Evolutionary conservation across 1,284 basidiomycete genomes (phyloP).

Genomic region (Bjerkandera adusta): DNA sequence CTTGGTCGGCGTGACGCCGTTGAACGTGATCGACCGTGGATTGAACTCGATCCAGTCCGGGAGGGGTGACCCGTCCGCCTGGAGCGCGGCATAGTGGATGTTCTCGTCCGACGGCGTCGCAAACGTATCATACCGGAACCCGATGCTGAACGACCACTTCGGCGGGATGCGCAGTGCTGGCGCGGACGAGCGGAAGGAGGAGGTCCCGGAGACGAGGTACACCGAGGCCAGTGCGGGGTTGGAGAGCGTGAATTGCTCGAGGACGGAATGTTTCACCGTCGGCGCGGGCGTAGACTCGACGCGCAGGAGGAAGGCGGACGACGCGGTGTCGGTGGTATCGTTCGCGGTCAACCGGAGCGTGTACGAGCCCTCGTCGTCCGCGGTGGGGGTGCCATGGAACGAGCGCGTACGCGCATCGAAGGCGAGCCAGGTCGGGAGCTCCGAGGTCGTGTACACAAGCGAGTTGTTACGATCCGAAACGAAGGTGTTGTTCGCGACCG

Average conservation of each 20-base stretch:
- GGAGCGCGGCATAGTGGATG: conserved; percentile 68
- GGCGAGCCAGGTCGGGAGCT: conserved; percentile 62
- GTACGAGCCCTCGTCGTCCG: conserved; percentile 54
- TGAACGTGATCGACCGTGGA: conserved; percentile 66
- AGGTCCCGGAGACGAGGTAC: conserved; percentile 53
- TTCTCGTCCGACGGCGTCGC: conserved; percentile 37
- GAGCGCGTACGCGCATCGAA: conserved; percentile 54
- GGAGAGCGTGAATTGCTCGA: conserved; percentile 54
- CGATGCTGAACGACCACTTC: conserved; percentile 90
- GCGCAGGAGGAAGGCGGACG: conserved; percentile 57
- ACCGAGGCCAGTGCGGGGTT: conserved; percentile 70
- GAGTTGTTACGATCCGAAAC: conserved; percentile 38
- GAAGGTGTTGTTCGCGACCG: conserved; percentile 61
- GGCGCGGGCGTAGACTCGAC: conserved; percentile 61
- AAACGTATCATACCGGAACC: conserved; percentile 74
- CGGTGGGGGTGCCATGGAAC: conserved; percentile 57
- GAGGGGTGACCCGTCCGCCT: conserved; percentile 64
- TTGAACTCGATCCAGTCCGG: conserved; percentile 81
- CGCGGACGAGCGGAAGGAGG: conserved; percentile 49
- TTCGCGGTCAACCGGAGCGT: conserved; percentile 55
- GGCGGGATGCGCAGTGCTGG: conserved; percentile 78
- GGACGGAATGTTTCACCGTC: conserved; percentile 51
- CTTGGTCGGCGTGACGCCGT: conserved; percentile 69
- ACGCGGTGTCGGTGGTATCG: conserved; percentile 42
- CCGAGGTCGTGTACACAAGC: conserved; percentile 45